Base-by-base conservation (phyloP, 805 yeast species). In the Priceomyces medius region DNA sequence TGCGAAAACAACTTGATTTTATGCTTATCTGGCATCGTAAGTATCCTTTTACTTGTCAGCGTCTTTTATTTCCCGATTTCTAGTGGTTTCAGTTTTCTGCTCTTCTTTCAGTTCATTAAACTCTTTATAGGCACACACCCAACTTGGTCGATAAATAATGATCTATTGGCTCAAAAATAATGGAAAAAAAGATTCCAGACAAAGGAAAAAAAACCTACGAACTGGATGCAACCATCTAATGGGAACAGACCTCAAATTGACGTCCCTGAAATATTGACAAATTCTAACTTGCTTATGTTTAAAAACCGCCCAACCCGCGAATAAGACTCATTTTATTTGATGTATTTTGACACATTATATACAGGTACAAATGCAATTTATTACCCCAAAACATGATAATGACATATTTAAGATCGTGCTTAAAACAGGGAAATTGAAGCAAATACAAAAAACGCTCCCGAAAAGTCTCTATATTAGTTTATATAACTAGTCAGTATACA, bases 11-110 rank as follows among this genome's bases (percentile, higher is more conserved):
- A 54, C 58, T 68, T 68, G 51, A 67, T 57, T 46, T 66, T 68
- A 54, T 68, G 73, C 55, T 63, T 64, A 49, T 70, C 74, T 28
- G 74, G 74, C 76, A 70, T 70, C 28, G 13, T 35, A n/a, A 10
- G 5, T 17, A n/a, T 26, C 14, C n/a, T 8, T 26, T 26, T 26
- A 14, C 29, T 26, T 14, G 14, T 9, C 29, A 7, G 29, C 9
- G 29, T 26, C 29, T 26, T 8, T 7, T 26, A 14, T n/a, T 9
- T 10, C n/a, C 29, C 29, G 9, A 14, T n/a, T 26, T 26, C 29
- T 26, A 26, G 29, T 26, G 12, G 12, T 8, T 26, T 26, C 29
- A 6, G 14, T 26, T 14, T 18, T 20, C 10, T 23, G 29, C n/a
- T 35, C 16, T 19, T 20, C 26, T 21, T 19, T 31, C 21, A 4